Evolutionary conservation across 2,329 filamentous ascomycete genomes (phyloP).

Genomic region (Hymenoscyphus albidus): DNA sequence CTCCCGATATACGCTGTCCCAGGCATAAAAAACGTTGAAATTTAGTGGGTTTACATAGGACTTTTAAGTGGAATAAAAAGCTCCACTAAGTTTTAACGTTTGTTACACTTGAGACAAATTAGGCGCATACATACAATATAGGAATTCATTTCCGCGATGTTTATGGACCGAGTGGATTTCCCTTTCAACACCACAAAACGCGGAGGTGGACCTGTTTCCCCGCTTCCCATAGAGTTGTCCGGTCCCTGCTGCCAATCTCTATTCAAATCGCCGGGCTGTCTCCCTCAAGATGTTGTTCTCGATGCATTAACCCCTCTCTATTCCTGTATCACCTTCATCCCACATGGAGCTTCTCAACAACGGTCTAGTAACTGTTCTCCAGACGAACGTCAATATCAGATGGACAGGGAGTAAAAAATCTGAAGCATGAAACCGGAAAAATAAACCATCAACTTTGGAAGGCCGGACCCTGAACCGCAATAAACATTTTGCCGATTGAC

Average conservation of each 20-base stretch:
- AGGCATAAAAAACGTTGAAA: too few relatives aligned
- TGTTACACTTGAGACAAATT: too few relatives aligned
- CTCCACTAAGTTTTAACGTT: too few relatives aligned
- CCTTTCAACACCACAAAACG: background rate
- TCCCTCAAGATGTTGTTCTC: background rate
- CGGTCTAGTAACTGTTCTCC: background rate
- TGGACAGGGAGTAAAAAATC: background rate
- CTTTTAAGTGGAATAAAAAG: too few relatives aligned
- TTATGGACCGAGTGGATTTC: background rate
- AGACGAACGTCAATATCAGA: background rate
- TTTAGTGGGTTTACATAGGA: background rate
- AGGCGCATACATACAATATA: background rate
- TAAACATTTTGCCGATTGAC: background rate
- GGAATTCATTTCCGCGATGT: background rate
- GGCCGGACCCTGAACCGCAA: background rate
- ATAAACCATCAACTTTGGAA: background rate
- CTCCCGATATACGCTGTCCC: background rate
- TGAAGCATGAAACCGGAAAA: background rate
- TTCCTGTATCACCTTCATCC: background rate
- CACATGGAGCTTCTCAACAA: background rate
- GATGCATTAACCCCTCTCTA: background rate
- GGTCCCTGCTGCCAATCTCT: background rate
- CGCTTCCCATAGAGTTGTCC: background rate
- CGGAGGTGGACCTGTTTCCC: background rate
- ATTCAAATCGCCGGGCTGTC: background rate